Base-by-base conservation (phyloP, 164 flowering plant genomes). In the Amborella trichopoda region DNA sequence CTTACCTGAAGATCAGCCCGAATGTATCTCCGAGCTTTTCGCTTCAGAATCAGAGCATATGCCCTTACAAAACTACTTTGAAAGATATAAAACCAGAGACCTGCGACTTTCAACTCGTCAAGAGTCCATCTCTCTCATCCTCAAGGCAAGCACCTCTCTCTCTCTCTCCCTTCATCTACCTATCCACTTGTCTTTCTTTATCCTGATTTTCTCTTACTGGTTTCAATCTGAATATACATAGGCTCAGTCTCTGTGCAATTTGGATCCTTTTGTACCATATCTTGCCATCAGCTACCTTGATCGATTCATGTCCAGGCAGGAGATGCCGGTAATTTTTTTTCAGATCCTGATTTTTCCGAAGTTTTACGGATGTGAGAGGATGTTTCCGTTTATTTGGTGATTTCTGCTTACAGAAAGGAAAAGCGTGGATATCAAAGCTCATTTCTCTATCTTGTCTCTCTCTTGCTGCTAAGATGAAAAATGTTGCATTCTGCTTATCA, bases 241-340 rank as follows among this genome's bases (percentile, higher is more conserved):
- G 74, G 26, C 23, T 46, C 60, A 51, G 50, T 26, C 64, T 23
- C 65, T 55, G 4, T 52, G 53, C 55, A 58, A 55, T 13, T 62
- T 62, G 24, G 84, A 76, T 44, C 77, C 79, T 5, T 59, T 58
- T 13, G 10, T 66, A 1, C 50, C 73, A 0, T 80, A 75, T 51
- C 75, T 83, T 3, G 78, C 93, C 13, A 57, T 77, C 30, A 83
- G 74, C 57, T 83, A 83, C 54, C 63, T 80, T 28, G 93, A 83
- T 58, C 84, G 93, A 17, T 77, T 68, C 68, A 44, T 80, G 37
- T 68, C 83, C 23, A 41, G 21, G 48, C 76, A 71, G 28, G 58
- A 52, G 44, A 41, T 70, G 0, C 75, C 60, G 73, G 87, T 83
- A 70, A 59, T 10, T 45, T 43, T 25, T 23, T 13, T 23, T 18